Base-by-base conservation (phyloP, 176 grass and related monocot genomes). In the Paspalum notatum region DNA sequence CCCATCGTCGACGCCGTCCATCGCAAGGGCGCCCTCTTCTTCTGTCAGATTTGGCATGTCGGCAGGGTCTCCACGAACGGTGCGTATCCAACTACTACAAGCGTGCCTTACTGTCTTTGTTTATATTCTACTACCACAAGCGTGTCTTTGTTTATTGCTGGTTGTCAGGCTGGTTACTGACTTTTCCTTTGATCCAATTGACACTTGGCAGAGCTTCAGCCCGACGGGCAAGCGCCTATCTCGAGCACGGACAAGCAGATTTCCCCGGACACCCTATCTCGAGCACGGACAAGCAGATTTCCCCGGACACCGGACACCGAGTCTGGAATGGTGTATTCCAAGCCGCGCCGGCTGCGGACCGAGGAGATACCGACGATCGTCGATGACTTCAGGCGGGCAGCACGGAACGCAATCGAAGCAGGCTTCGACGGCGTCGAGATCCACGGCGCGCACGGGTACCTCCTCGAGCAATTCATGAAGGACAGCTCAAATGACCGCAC, bases 1-100 rank as follows among this genome's bases (percentile, higher is more conserved):
- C 84, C 88, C 14, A 84, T 90, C 69, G 80, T 90, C 15, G 79
- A 90, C 11, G 84, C 84, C 32, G 83, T 91, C 55, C 89, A 91
- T 37, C 59, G 77, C 60, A 84, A 87, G 61, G 85, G 85, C 10
- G 73, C 42, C 0, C 21, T 91, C 8, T 87, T 91, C 44, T 84
- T 91, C 68, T 78, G 63, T 8, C 90, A 91, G 56, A 68, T 88
- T 0, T 81, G 62, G 80, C 85, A 88, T 24, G 74, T 69, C 26
- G 85, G 85, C 0, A 75, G 84, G 9, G 82, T 79, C 41, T 88
- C 85, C 25, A 80, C 11, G 0, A 88, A 73, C 14, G 89, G 89
- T 91, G 80, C 0, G 1, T 21, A 4, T 6, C 40, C 40, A 42
- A n/a, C 4, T 8, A 54, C 17, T 16, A 88, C 52, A 80, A 88